These are phyloP conservation scores for Pinus taeda DNA, from an alignment of 75 land plant genomes.

Conservation along the genomic window DNA sequence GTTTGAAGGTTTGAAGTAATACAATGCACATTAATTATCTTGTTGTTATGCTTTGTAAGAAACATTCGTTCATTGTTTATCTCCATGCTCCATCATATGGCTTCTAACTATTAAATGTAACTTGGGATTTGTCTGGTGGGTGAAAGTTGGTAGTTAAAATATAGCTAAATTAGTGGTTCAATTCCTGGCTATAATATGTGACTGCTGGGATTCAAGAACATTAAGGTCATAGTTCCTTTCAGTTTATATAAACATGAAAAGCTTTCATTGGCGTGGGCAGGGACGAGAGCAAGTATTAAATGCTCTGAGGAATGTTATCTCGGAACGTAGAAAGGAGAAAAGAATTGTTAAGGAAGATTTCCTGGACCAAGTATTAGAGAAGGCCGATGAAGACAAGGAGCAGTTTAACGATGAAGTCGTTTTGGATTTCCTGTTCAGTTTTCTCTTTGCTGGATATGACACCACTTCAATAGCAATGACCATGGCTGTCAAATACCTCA, in stretches of 20 bases:
- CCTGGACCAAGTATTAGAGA: slow-evolving; percentile 12
- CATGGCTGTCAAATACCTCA: slow-evolving; percentile 27
- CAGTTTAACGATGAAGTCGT: slow-evolving; percentile 8
- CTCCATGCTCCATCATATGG: too few relatives aligned
- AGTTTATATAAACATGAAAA: too few relatives aligned
- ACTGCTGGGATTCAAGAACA: too few relatives aligned
- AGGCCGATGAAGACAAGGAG: background rate
- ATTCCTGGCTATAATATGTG: too few relatives aligned
- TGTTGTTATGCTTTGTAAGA: too few relatives aligned
- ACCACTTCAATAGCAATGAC: slow-evolving; percentile 27
- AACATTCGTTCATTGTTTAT: too few relatives aligned
- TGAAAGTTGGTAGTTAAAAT: too few relatives aligned
- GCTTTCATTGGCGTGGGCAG: background rate
- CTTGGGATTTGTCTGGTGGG: too few relatives aligned
- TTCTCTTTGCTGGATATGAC: slow-evolving; percentile 36
- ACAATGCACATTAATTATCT: too few relatives aligned
- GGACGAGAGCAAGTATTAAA: slow-evolving; percentile 16
- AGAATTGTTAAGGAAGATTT: slow-evolving; percentile 10
- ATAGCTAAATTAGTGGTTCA: too few relatives aligned
- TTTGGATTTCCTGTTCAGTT: slow-evolving; percentile 15
- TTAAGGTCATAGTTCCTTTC: too few relatives aligned
- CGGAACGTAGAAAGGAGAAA: background rate
- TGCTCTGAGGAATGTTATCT: slow-evolving; percentile 7
- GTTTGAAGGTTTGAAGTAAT: background rate
- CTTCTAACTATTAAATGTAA: too few relatives aligned